Evolutionary conservation across 2,329 filamentous ascomycete species (phyloP).

Genomic region (Zelopaecilomyces penicillatus): DNA sequence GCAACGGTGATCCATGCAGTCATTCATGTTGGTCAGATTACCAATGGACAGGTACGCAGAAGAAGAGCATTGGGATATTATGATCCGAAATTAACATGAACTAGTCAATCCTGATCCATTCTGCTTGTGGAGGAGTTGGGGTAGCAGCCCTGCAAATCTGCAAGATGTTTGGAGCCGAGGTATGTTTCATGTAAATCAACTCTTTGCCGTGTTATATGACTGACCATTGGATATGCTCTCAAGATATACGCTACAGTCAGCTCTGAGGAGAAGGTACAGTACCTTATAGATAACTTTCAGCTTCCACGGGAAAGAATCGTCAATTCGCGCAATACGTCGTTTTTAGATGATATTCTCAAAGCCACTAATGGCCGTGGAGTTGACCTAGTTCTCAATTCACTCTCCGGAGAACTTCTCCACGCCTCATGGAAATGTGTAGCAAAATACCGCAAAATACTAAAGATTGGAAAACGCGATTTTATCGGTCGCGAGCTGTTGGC

Average conservation of each 20-base stretch:
- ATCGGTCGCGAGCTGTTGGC: background rate
- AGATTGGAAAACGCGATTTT: background rate
- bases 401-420: background rate
- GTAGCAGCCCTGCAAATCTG: background rate
- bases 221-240: background rate
- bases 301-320: background rate
- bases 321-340: background rate
- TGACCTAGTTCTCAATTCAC: background rate
- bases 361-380: background rate
- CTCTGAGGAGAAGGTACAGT: background rate
- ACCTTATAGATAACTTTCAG: background rate
- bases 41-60: background rate
- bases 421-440: background rate
- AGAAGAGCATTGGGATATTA: too few species aligned
- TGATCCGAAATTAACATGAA: too few species aligned
- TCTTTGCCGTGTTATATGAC: background rate
- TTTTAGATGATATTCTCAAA: background rate
- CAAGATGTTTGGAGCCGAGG: background rate
- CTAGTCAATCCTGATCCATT: background rate
- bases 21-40: background rate
- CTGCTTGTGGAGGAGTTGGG: background rate
- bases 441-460: background rate
- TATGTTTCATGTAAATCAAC: too few species aligned
- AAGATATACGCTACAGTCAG: background rate
- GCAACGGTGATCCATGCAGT: background rate